Evolutionary conservation across 2,329 filamentous ascomycete genomes (phyloP), one percentile per base, ranked within the genome.

Genomic region (Colletotrichum sp.): DNA sequence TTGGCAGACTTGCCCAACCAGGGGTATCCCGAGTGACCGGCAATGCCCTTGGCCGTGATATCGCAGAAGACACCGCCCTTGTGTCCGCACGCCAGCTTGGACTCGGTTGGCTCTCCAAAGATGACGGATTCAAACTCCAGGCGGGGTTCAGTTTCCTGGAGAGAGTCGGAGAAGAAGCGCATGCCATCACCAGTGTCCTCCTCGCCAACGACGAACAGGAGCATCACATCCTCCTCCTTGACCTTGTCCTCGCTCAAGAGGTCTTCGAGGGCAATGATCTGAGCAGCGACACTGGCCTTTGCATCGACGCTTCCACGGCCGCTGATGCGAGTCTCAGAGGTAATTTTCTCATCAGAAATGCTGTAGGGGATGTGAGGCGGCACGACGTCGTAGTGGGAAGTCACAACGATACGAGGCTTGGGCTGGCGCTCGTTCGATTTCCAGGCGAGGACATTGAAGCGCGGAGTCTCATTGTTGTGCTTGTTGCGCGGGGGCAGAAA

Each of bases 61-160:
- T 88, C 86, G 81, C 96, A 93, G 60, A 90, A 90, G 6, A 96
- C 83, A 72, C 93, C 94, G 55, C 97, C 96, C 87, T 99, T 99
- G 88, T 99, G 96, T 4, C 96, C 97, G 71, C 94, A 93, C 0
- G 95, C 96, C 24, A 99, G 93, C 84, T 94, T 95, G 79, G 93
- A 91, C 81, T 98, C 95, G 0, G 97, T 99, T 1, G 96, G 96
- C 83, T 99, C 97, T 55, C 97, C 96, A 81, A 98, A 99, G 80
- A 97, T 94, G 80, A 95, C 93, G 5, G 95, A 92, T 39, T 93
- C 89, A 26, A 92, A 88, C 4, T 79, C 77, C 6, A 83, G 82
- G 18, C 81, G 84, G 21, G 84, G 82, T 34, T 84, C 80, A 59
- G 84, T 80, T 7, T 80, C 70, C 16, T 79, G 76, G 1, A 86